These are phyloP conservation scores for Neoboletus brunneissimus DNA, from an alignment of 768 basidiomycete genomes.

Conservation along the genomic window DNA sequence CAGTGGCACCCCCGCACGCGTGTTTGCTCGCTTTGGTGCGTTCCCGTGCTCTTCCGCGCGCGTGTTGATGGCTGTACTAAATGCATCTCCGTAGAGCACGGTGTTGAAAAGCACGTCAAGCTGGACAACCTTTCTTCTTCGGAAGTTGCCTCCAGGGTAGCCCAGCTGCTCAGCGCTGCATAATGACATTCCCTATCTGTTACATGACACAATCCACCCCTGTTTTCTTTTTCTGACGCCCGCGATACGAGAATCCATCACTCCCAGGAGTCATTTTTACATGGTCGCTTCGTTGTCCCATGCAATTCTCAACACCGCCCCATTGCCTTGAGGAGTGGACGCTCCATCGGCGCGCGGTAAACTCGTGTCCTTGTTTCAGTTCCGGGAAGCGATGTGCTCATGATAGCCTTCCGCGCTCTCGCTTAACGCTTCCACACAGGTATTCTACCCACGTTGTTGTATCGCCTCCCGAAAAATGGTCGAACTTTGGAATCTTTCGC, in stretches of 20 bases:
- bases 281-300: not conserved
- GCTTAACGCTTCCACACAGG: not conserved
- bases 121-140: constrained; percentile 70
- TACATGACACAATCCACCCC: constrained; percentile 6
- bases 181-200: constrained; percentile 10
- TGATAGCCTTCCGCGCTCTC: constrained; percentile 1
- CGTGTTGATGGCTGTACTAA: constrained; percentile 18
- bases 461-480: not conserved
- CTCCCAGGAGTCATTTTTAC: not conserved
- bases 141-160: constrained; percentile 71
- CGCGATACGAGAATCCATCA: not conserved
- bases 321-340: constrained; percentile 21
- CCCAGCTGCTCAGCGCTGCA: constrained; percentile 50
- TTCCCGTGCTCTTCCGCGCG: constrained; percentile 15
- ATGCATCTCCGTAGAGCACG: constrained; percentile 52
- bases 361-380: constrained; percentile 17
- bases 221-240: not conserved
- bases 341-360: constrained; percentile 11
- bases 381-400: constrained; percentile 4
- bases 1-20: constrained; percentile 72
- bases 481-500: not conserved
- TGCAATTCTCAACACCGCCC: constrained; percentile 12
- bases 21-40: constrained; percentile 85
- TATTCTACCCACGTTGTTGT: not conserved
- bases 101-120: constrained; percentile 77